Evolutionary conservation across 495 filamentous ascomycete species (phyloP), one percentile per base, ranked within the genome.

Genomic region (Aspergillus sparsus): DNA sequence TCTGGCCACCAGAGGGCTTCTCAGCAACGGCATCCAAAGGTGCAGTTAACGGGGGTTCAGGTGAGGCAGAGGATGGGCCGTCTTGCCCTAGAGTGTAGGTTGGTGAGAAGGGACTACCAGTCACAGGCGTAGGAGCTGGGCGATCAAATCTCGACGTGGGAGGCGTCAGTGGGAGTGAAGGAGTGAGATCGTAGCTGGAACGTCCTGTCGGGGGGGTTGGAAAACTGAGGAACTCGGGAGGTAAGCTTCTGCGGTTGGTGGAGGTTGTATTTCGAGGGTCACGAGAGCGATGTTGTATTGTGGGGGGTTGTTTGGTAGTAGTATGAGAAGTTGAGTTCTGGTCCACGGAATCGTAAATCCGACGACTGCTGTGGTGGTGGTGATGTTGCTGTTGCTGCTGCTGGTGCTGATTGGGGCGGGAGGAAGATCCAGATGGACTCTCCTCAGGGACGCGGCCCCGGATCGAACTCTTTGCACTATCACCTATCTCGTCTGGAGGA

Each of bases 1-100:
- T 51, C 62, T 66, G 21, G 57, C 60, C 66, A 58, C 60, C 57
- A 46, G 64, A 46, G 46, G 62, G 55, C 41, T 63, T 62, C 62
- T 72, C 74, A 10, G 64, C 58, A 10, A 77, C 72, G n/a, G 74
- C 57, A 35, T 71, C 64, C 12, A 77, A 62, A 3, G 70, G 68
- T 18, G 73, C 67, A 32, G 69, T 68, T 60, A 71, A 70, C 59
- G 63, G 71, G 55, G 62, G 47, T 27, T 73, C 74, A 49, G 31
- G 33, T 13, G 49, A 15, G 12, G 60, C 62, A 44, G 66, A 42
- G 9, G 31, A 51, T 7, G 32, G 47, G 51, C 58, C 61, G 16
- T 66, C 63, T 31, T 42, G 58, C 11, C 54, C 62, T 37, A 45
- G 55, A 50, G 49, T 63, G 58, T 71, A 66, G 62, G 61, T 68